Base-by-base conservation (phyloP, 108 stramenopile species). In the Nannochloropsis gaditana region DNA sequence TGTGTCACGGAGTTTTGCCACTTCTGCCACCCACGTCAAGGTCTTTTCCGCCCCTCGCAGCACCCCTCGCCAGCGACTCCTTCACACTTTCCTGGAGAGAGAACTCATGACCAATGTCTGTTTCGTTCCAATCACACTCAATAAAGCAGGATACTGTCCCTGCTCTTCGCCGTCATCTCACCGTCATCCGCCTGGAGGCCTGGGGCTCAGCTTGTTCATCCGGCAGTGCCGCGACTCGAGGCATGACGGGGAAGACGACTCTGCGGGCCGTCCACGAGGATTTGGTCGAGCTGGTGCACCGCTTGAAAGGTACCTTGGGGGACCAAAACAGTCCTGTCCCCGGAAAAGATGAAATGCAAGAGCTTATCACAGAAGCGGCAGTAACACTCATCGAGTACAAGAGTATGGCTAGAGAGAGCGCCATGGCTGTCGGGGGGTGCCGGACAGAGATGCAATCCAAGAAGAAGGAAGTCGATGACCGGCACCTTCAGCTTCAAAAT, bases 401-500 rank as follows among this genome's bases (percentile, higher is more conserved):
- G 59, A n/a, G 59, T 6, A 15, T 73, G 8, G 59, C 59, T n/a
- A 15, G 59, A n/a, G 59, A 73, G n/a, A 73, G 59, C 6, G 59
- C 59, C 4, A n/a, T 73, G 3, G 59, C 59, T 15, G 59, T 73
- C 19, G 59, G n/a, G 6, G 4, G 59, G 19, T 73, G 59, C 59
- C 59, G 59, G 59, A n/a, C 59, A 15, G 59, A 73, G 59, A 73
- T 73, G 80, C 80, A 84, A 50, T 73, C n/a, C 41, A 50, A 42
- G 43, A 79, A 84, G 79, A 42, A 44, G 41, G 10, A 31, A 41
- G 79, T 90, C 83, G 89, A 90, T 45, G 21, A 21, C 9, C 82
- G 81, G 9, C 86, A 86, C 86, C 88, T 90, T 43, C 86, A 90
- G 80, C 88, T 90, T 19, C 88, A 90, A 85, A 90, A 90, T 47